Percentiles rank a stretch among this genome's conserved stretches.
phyloP scores from a whole-genome alignment of 768 basidiomycete species.

The Naematelia encephala region DNA sequence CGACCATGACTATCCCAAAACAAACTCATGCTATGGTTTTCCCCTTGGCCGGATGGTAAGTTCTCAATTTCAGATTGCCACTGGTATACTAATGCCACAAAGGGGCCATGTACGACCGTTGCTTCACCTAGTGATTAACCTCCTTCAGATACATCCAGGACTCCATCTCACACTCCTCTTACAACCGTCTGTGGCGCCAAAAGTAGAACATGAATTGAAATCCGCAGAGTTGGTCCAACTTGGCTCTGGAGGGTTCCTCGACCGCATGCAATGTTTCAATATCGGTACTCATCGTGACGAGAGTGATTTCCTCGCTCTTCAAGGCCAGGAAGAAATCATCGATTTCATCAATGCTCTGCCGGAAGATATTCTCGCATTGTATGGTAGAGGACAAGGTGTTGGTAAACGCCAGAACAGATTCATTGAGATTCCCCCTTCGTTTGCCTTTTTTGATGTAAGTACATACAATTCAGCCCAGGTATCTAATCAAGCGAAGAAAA shows the following conservation, averaged over 20 bases:
- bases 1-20: no score
- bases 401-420: conserved; percentile 15
- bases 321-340: conserved; percentile 16
- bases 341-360: conserved; percentile 20
- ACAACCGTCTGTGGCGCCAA: conserved; percentile 4
- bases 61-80: no score
- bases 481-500: neutral
- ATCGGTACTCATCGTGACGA: neutral
- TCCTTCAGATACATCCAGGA: conserved; percentile 14
- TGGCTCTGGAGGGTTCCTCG: neutral
- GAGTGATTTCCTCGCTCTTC: conserved; percentile 1
- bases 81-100: no score
- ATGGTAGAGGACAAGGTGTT: conserved; percentile 1
- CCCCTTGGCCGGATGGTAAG: no score
- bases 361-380: neutral
- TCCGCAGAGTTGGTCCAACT: conserved; percentile 14
- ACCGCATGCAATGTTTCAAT: conserved; percentile 14
- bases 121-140: conserved; percentile 13
- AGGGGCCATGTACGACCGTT: conserved; percentile 24
- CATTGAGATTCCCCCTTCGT: conserved; percentile 11
- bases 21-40: no score
- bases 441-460: conserved; percentile 32
- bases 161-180: conserved; percentile 24
- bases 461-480: neutral
- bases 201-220: conserved; percentile 21